Conservation (phyloP, 441 rosid species). For the Pelargonium fulgidum region DNA sequence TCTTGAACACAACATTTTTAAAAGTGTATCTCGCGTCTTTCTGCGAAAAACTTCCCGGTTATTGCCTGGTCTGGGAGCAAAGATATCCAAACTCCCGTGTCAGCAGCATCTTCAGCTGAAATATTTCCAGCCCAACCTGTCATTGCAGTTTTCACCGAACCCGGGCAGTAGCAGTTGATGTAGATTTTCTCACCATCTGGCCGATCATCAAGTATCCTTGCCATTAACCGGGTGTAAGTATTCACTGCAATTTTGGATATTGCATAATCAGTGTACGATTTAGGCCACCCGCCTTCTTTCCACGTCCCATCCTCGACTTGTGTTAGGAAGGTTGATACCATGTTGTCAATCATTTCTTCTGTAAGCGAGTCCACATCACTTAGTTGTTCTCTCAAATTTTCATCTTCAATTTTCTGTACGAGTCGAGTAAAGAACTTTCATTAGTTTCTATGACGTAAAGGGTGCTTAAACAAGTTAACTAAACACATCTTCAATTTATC, state of each 20-base stretch:
- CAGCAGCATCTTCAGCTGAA: slow-evolving; percentile 72
- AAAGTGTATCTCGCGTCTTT: slow-evolving; percentile 79
- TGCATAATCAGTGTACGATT: slow-evolving; percentile 66
- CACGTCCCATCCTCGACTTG: slow-evolving; percentile 69
- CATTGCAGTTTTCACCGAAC: slow-evolving; percentile 94
- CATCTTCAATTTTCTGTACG: slow-evolving; percentile 58
- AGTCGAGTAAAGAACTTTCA: slow-evolving; percentile 2
- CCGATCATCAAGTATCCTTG: slow-evolving; percentile 41
- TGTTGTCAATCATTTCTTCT: slow-evolving; percentile 59
- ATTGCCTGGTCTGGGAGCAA: slow-evolving; percentile 56
- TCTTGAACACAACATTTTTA: slow-evolving; percentile 24
- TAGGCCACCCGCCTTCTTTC: slow-evolving; percentile 90
- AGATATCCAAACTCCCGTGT: slow-evolving; percentile 88
- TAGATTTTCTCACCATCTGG: slow-evolving; percentile 62
- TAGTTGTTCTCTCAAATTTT: slow-evolving; percentile 52
- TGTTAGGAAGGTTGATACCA: slow-evolving; percentile 47
- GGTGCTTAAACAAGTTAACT: not conserved
- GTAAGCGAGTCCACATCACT: slow-evolving; percentile 42
- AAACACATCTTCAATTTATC: too few relatives aligned
- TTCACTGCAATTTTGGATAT: slow-evolving; percentile 86
- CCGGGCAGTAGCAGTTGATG: slow-evolving; percentile 85
- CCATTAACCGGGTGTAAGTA: slow-evolving; percentile 58
- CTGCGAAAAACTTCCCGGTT: slow-evolving; percentile 82
- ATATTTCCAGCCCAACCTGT: slow-evolving; percentile 79
- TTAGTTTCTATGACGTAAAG: slow-evolving; percentile 5